Base-by-base conservation (phyloP, 192 early-diverging fungal genomes). In the Coemansia sp. region DNA sequence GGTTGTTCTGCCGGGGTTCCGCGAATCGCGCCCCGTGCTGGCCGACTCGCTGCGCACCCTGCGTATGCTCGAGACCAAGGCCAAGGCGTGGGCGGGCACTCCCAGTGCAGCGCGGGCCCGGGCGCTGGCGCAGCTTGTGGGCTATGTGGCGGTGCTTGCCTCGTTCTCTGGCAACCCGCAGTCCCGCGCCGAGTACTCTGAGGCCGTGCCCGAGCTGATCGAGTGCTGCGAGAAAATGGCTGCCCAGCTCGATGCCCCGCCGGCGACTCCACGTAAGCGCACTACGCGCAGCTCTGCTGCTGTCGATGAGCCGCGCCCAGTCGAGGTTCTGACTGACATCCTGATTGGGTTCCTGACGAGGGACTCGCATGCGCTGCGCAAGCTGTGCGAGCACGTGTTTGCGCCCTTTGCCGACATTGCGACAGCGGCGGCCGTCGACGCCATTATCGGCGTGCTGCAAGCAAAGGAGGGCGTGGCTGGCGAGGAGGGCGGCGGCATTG, bases 301-400 rank as follows among this genome's bases (percentile, higher is more conserved):
- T 0, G 82, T 86, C 34, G 88, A 87, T 31, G 86, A 90, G 59
- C 88, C 83, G 26, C 78, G 88, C 62, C 94, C 95, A 2, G 85
- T 93, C n/a, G 95, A 97, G 64, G 95, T 99, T 46, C 85, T 99
- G 62, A 83, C 94, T 6, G 97, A 99, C 79, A 91, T 96, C 31
- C 74, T 99, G 53, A 77, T 99, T 60, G 87, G 89, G 64, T 90
- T 97, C 76, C 72, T 99, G 77, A 87, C 91, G 43, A 92, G 91
- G 67, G 89, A 92, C 8, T 94, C 92, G 31, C 83, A 85, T 37
- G 63, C 91, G 10, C 74, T 95, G 56, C 84, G 93, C 34, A 85
- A 82, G 20, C 71, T 97, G 59, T 86, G 93, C 23, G 88, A 91
- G 53, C 87, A 91, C 60, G 90, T 91, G 40, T 99, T 99, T 85